Conservation (phyloP, 1,139 yeast genomes). For the Kodamaea alishanica region DNA sequence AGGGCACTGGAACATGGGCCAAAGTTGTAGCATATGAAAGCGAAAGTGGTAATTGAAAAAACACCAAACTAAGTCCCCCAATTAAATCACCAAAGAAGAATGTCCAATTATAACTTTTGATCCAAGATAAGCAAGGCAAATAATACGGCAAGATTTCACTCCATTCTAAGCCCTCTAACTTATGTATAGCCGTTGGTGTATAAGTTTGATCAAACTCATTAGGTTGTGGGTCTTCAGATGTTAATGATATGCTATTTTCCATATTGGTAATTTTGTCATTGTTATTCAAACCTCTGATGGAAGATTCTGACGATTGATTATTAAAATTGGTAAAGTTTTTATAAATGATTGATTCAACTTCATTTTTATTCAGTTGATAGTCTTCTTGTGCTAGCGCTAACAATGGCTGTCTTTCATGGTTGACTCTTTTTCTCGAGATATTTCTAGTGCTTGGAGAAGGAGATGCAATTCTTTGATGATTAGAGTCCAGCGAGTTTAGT, state of each 20-base stretch:
- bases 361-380: constrained; percentile 8
- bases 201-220: constrained; percentile 9
- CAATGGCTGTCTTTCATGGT: constrained; percentile 22
- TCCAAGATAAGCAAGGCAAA: constrained; percentile 79
- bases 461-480: constrained; percentile 19
- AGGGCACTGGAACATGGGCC: constrained; percentile 85
- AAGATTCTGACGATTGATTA: not conserved
- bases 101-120: constrained; percentile 52
- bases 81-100: constrained; percentile 69
- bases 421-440: constrained; percentile 32
- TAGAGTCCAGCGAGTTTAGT: constrained; percentile 3
- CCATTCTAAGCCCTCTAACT: constrained; percentile 26
- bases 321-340: constrained; percentile 1
- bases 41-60: constrained; percentile 87
- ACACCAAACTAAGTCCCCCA: constrained; percentile 86
- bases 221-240: too few species aligned
- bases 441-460: constrained; percentile 34
- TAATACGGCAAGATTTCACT: constrained; percentile 55
- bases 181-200: constrained; percentile 21
- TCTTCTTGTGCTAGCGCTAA: constrained; percentile 9
- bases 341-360: constrained; percentile 18
- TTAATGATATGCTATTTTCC: too few species aligned
- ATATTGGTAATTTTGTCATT: too few species aligned
- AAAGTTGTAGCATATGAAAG: constrained; percentile 86
- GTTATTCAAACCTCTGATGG: not conserved